Percentiles rank a stretch among this genome's conserved stretches.
phyloP scores from a whole-genome alignment of 352 stramenopile species.

The Peronospora tabacina region DNA sequence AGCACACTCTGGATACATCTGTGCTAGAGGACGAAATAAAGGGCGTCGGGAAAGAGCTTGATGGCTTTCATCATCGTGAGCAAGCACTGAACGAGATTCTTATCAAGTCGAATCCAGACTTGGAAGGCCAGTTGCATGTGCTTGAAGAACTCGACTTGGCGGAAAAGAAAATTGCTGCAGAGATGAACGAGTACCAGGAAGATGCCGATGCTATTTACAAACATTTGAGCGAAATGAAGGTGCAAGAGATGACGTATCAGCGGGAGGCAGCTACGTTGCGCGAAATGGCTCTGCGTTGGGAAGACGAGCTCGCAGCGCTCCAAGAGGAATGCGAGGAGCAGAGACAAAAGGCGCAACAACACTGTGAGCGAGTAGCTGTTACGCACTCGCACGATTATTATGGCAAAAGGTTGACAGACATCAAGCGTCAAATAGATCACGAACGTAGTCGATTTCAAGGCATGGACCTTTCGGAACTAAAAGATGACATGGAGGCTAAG shows the following conservation, averaged over 20 bases:
- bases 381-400: conserved; percentile 69
- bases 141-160: conserved; percentile 46
- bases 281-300: conserved; percentile 46
- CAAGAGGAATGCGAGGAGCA: conserved; percentile 54
- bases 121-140: conserved; percentile 50
- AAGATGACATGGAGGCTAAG: conserved; percentile 68
- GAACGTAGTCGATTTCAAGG: conserved; percentile 71
- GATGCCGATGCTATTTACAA: conserved; percentile 67
- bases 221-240: conserved; percentile 64
- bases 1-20: conserved; percentile 58
- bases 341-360: conserved; percentile 44
- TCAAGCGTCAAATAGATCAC: conserved; percentile 67
- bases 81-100: conserved; percentile 49
- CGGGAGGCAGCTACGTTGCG: conserved; percentile 34
- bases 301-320: conserved; percentile 41
- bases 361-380: conserved; percentile 62
- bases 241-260: conserved; percentile 58
- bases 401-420: conserved; percentile 66
- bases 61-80: conserved; percentile 33
- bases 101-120: conserved; percentile 56
- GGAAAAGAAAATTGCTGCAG: conserved; percentile 40
- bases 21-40: conserved; percentile 68
- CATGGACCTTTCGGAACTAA: conserved; percentile 75
- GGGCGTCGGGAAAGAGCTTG: conserved; percentile 42
- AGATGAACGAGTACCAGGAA: conserved; percentile 50